phyloP scores from a whole-genome alignment of 768 basidiomycete species.

The Tephrocybe sp. region DNA sequence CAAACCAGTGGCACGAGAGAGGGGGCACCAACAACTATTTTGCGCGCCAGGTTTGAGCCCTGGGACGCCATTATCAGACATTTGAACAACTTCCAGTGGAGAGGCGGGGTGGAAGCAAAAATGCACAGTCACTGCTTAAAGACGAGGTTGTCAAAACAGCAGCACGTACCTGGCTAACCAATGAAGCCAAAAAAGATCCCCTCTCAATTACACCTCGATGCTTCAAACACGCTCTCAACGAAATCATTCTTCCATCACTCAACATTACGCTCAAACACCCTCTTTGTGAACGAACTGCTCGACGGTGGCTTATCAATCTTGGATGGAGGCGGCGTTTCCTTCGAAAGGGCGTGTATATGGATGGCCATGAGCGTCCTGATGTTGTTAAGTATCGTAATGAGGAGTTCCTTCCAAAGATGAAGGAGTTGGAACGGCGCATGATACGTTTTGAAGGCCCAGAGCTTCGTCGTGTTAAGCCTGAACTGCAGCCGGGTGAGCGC shows the following conservation, averaged over 20 bases:
- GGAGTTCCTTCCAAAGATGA: conserved; percentile 7
- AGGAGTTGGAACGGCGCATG: conserved; percentile 9
- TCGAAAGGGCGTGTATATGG: conserved; percentile 22
- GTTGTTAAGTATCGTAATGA: conserved; percentile 17
- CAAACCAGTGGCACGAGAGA: neutral
- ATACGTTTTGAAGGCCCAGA: neutral
- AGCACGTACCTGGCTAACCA: conserved; percentile 15
- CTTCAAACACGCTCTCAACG: conserved; percentile 24
- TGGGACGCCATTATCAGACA: neutral
- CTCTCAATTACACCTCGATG: conserved; percentile 24
- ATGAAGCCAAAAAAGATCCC: conserved; percentile 22
- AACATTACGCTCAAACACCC: conserved; percentile 19
- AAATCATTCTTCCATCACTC: conserved; percentile 32
- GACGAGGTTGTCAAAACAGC: conserved; percentile 19
- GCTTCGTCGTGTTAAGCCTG: neutral
- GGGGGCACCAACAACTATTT: neutral
- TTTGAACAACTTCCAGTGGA: conserved; percentile 2
- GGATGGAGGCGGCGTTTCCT: conserved; percentile 7
- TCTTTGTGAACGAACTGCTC: conserved; percentile 29
- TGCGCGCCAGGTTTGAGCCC: neutral
- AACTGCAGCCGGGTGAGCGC: neutral
- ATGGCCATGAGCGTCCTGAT: conserved; percentile 23
- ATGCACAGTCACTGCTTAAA: neutral
- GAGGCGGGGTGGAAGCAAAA: neutral
- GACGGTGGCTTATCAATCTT: conserved; percentile 33